Evolutionary conservation across 2,329 filamentous ascomycete genomes (phyloP).

Genomic region (Tolypocladium amazonense): DNA sequence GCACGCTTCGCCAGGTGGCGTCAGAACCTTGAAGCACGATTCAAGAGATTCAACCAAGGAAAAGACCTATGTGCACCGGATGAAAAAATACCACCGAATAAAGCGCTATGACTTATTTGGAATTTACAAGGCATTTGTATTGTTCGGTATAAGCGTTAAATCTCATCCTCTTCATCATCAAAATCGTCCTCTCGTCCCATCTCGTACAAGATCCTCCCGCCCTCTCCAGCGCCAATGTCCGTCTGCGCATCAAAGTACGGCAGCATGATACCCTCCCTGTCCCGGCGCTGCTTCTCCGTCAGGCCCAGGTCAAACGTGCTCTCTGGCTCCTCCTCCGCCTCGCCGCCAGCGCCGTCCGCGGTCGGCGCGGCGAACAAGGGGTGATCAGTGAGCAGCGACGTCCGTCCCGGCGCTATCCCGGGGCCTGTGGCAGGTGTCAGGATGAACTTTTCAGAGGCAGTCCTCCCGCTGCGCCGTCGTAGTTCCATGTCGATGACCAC

Average conservation of each 20-base stretch:
- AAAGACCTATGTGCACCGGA: neutral
- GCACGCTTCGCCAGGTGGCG: neutral
- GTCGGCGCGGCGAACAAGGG: conserved; percentile 47
- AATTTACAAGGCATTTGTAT: neutral
- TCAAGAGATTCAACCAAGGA: neutral
- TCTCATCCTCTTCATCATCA: conserved; percentile 91
- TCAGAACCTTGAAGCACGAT: neutral
- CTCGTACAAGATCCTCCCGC: conserved; percentile 89
- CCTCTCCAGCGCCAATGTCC: conserved; percentile 66
- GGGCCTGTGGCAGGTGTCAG: conserved; percentile 21
- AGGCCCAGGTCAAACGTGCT: conserved; percentile 80
- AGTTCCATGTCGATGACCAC: conserved; percentile 83
- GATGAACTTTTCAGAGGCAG: conserved; percentile 59
- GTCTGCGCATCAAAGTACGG: conserved; percentile 97
- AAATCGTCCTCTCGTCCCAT: conserved; percentile 97
- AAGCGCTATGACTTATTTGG: neutral
- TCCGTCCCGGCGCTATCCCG: conserved; percentile 17
- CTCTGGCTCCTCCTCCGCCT: conserved; percentile 45
- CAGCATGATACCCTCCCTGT: conserved; percentile 80
- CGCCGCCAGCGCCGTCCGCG: conserved; percentile 17
- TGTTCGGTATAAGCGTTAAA: conserved; percentile 31
- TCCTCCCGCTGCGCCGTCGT: conserved; percentile 69
- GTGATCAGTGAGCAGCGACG: conserved; percentile 65
- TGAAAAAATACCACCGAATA: neutral
- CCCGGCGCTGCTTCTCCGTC: conserved; percentile 81